Evolutionary conservation across 352 stramenopile species (phyloP).

Genomic region (Globisporangium acanthophoron): DNA sequence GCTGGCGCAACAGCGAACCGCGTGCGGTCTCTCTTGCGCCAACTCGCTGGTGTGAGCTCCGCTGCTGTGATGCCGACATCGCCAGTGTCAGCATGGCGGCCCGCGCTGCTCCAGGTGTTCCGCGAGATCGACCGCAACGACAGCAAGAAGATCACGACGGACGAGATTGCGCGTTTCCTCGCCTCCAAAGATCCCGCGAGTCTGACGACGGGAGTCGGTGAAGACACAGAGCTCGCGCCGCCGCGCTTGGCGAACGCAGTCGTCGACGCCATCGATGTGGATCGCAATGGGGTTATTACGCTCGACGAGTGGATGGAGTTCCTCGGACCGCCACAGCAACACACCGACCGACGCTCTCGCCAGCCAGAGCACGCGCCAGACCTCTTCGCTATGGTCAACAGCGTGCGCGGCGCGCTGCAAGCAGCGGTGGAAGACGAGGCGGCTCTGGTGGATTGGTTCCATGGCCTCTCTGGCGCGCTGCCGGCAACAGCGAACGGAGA

Average conservation of each 20-base stretch:
- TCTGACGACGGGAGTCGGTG: constrained; percentile 4
- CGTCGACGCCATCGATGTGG: constrained; percentile 38
- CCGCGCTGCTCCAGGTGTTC: constrained; percentile 33
- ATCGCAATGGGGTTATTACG: constrained; percentile 52
- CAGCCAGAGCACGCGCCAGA: neutral
- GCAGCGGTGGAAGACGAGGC: constrained; percentile 11
- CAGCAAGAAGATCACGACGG: constrained; percentile 48
- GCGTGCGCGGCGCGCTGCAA: constrained; percentile 18
- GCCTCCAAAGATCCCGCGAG: constrained; percentile 9
- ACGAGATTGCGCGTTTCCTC: constrained; percentile 49
- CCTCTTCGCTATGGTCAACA: constrained; percentile 18
- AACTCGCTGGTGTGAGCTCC: constrained; percentile 4
- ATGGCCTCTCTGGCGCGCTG: constrained; percentile 22
- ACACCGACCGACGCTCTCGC: neutral
- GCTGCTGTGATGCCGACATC: neutral
- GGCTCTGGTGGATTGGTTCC: constrained; percentile 43
- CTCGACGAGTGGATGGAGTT: constrained; percentile 48
- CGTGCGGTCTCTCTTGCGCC: constrained; percentile 17
- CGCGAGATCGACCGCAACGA: constrained; percentile 36
- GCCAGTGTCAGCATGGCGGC: neutral
- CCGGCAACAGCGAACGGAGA: constrained; percentile 1
- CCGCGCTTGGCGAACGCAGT: constrained; percentile 23
- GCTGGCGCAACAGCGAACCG: constrained; percentile 13
- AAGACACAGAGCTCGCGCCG: neutral
- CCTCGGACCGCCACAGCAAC: constrained; percentile 6